Conservation (phyloP, 192 early-diverging fungal species). For the Coemansia sp. region DNA sequence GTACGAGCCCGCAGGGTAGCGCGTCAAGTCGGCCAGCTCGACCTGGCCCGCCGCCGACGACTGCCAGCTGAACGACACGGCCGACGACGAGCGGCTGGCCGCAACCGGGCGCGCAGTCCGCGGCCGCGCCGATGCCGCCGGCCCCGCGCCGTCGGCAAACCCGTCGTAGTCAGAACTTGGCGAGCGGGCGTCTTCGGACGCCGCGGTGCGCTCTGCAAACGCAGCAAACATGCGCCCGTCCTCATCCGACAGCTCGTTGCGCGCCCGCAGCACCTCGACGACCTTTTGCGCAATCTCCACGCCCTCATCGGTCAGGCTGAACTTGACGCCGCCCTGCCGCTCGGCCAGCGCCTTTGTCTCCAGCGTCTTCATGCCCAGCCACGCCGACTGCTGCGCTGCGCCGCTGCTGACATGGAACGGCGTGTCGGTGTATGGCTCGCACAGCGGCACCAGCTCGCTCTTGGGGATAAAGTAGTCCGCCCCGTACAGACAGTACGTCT, state of each 20-base stretch:
- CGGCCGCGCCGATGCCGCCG: not conserved
- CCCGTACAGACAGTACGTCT: slow-evolving; percentile 38
- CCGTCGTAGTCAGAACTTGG: not conserved
- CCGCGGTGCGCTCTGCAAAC: not conserved
- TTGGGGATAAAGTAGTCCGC: slow-evolving; percentile 57
- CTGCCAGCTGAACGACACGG: slow-evolving; percentile 24
- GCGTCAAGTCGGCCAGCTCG: slow-evolving; percentile 17
- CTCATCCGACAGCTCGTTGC: slow-evolving; percentile 23
- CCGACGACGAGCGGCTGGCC: slow-evolving; percentile 6
- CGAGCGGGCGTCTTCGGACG: not conserved
- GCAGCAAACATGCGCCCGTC: slow-evolving; percentile 14
- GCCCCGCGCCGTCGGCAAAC: not conserved
- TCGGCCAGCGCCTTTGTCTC: slow-evolving; percentile 64
- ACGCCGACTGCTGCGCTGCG: slow-evolving; percentile 64
- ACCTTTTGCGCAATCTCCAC: slow-evolving; percentile 55
- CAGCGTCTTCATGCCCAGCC: slow-evolving; percentile 73
- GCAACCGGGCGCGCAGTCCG: not conserved
- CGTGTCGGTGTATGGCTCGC: slow-evolving; percentile 62
- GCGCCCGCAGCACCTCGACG: slow-evolving; percentile 25
- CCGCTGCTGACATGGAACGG: slow-evolving; percentile 56
- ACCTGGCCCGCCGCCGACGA: slow-evolving; percentile 20
- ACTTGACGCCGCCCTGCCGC: slow-evolving; percentile 58
- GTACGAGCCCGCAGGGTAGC: slow-evolving; percentile 28
- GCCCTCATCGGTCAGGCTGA: slow-evolving; percentile 70
- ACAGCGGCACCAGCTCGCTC: slow-evolving; percentile 61